phyloP scores from a whole-genome alignment of 768 basidiomycete species.

The Suillus discolor region DNA sequence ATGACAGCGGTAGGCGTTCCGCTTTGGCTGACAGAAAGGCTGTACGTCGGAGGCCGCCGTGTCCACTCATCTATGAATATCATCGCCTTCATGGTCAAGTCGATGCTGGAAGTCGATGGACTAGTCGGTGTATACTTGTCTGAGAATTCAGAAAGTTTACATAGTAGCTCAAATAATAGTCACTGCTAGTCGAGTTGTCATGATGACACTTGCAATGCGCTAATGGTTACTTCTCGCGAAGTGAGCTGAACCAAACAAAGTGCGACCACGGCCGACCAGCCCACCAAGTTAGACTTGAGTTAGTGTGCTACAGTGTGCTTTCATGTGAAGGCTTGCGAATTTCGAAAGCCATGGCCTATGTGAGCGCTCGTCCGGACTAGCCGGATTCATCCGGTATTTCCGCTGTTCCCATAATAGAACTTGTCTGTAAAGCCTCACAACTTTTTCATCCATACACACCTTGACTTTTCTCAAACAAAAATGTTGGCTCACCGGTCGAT shows the following conservation, averaged over 20 bases:
- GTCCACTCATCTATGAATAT: not conserved
- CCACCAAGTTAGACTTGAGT: not conserved
- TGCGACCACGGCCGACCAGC: not conserved
- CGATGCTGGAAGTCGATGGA: not conserved
- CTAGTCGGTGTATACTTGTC: not conserved
- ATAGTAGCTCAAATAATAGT: not conserved
- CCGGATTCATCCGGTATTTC: constrained; percentile 8
- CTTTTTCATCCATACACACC: constrained; percentile 22
- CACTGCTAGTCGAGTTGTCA: not conserved
- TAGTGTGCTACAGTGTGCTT: not conserved
- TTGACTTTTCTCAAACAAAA: constrained; percentile 28
- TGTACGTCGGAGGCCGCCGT: not conserved
- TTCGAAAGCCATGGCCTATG: no score
- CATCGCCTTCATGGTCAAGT: not conserved
- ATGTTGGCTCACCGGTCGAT: constrained; percentile 68
- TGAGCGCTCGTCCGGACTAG: not conserved
- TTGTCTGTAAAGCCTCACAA: not conserved
- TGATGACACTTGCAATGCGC: not conserved
- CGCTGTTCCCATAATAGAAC: constrained; percentile 8
- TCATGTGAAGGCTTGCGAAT: not conserved
- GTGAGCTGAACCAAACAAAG: not conserved
- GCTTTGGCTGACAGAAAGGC: not conserved
- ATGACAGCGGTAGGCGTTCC: not conserved
- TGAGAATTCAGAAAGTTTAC: not conserved
- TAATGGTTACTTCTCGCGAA: not conserved